phyloP scores from a whole-genome alignment of 192 early-diverging fungal species.

The Mortierella alpina region DNA sequence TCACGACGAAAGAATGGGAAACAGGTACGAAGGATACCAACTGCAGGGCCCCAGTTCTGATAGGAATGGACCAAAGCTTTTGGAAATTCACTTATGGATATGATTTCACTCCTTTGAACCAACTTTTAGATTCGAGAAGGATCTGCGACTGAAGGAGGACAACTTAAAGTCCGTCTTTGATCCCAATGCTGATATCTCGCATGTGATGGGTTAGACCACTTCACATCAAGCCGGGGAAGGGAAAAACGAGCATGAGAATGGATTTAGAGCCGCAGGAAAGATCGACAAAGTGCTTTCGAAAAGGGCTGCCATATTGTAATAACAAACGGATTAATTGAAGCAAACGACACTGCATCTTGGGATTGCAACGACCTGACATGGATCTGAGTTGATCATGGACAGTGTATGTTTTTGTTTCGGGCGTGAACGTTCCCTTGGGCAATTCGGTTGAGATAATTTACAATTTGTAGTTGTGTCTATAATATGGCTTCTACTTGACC shows the following conservation, averaged over 20 bases:
- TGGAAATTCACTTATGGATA: not conserved
- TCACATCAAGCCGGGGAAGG: not conserved
- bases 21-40: constrained; percentile 50
- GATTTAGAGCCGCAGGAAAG: not conserved
- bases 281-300: not conserved
- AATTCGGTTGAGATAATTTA: not conserved
- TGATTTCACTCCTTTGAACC: not conserved
- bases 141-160: constrained; percentile 47
- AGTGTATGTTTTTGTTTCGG: too few relatives aligned
- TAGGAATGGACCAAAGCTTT: not conserved
- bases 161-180: constrained; percentile 42
- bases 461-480: constrained; percentile 1
- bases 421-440: too few relatives aligned
- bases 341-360: too few relatives aligned
- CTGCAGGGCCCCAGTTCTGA: not conserved
- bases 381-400: too few relatives aligned
- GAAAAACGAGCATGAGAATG: not conserved
- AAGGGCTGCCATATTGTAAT: not conserved
- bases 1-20: constrained; percentile 86
- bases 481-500: constrained; percentile 15
- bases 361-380: too few relatives aligned
- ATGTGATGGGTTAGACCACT: constrained; percentile 23
- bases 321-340: too few relatives aligned
- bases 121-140: constrained; percentile 44
- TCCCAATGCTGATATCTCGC: constrained; percentile 32